Conservation (phyloP, 179 eudicot genomes). For the Camellia oleifera region DNA sequence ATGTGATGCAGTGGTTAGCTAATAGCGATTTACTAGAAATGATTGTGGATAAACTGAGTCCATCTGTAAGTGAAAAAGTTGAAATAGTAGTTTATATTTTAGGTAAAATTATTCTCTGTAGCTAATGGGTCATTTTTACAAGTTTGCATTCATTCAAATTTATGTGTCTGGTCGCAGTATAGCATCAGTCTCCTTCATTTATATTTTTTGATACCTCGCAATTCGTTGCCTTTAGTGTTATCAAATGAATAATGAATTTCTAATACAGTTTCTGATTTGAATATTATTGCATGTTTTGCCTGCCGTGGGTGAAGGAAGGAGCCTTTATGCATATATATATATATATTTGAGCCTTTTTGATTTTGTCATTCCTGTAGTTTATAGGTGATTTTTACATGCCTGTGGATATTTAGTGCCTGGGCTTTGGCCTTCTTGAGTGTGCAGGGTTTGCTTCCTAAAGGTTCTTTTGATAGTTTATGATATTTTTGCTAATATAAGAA, state of each 20-base stretch:
- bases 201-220: not conserved
- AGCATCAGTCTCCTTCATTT: not conserved
- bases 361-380: too few relatives aligned
- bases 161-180: not conserved
- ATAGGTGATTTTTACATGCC: too few relatives aligned
- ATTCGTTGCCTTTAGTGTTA: not conserved
- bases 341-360: not conserved
- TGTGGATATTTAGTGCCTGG: too few relatives aligned
- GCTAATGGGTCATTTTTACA: not conserved
- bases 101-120: not conserved
- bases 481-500: too few relatives aligned
- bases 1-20: conserved; percentile 90
- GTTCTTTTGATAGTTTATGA: too few relatives aligned
- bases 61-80: conserved; percentile 51
- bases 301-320: not conserved
- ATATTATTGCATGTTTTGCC: not conserved
- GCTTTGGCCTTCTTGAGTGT: too few relatives aligned
- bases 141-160: not conserved
- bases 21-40: conserved; percentile 91
- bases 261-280: not conserved
- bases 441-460: too few relatives aligned
- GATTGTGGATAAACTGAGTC: conserved; percentile 91
- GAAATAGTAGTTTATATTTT: not conserved
- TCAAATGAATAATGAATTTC: not conserved
- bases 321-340: not conserved